These are phyloP conservation scores for Sporothrix dimorphospora DNA, from an alignment of 2,329 filamentous ascomycete genomes.

Conservation along the genomic window DNA sequence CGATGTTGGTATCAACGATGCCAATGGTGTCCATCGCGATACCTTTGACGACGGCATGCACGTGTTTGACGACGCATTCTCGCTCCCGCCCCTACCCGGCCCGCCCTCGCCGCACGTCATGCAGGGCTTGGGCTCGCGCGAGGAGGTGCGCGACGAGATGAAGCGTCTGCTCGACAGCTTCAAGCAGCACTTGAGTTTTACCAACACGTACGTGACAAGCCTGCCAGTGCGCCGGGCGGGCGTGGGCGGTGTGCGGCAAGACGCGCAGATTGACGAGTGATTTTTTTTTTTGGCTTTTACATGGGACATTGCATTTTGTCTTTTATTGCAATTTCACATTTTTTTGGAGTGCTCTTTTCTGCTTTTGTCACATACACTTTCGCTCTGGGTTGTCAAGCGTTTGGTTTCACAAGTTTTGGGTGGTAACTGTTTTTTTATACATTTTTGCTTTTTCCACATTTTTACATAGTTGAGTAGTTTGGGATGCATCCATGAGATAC, in stretches of 20 bases:
- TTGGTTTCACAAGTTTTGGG: constrained; percentile 3
- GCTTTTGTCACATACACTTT: not conserved
- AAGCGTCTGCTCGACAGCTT: constrained; percentile 46
- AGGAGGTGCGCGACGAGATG: constrained; percentile 45
- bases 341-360: not conserved
- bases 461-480: constrained; percentile 13
- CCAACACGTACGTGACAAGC: constrained; percentile 38
- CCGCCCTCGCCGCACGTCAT: constrained; percentile 55
- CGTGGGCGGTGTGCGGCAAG: constrained; percentile 21
- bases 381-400: not conserved
- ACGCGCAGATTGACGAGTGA: constrained; percentile 27
- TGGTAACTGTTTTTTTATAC: not conserved
- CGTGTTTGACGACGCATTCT: constrained; percentile 3
- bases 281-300: not conserved
- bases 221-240: constrained; percentile 37
- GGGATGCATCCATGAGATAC: constrained; percentile 23
- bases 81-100: constrained; percentile 31
- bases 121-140: constrained; percentile 41
- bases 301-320: too few relatives aligned
- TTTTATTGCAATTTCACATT: constrained; percentile 8
- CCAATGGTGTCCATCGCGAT: not conserved
- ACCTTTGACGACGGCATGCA: not conserved
- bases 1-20: not conserved
- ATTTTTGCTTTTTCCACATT: not conserved
- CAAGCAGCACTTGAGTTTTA: constrained; percentile 41